Evolutionary conservation across 495 filamentous ascomycete species (phyloP).

Genomic region (Aspergillus hancockii): DNA sequence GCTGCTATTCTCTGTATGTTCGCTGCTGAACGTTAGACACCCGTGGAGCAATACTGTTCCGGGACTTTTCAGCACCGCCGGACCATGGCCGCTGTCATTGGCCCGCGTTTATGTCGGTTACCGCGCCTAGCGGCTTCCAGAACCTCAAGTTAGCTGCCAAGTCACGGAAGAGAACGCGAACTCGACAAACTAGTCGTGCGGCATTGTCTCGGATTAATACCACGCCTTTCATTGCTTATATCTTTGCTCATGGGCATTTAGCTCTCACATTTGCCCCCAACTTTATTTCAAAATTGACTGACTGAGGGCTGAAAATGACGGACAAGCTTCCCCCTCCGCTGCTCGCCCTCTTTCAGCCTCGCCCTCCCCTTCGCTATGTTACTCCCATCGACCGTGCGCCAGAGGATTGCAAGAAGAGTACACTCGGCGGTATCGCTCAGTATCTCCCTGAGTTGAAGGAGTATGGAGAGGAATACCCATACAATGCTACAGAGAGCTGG

Average conservation of each 20-base stretch:
- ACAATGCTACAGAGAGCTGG: constrained; percentile 88
- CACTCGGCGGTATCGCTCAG: constrained; percentile 69
- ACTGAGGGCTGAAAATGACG: constrained; percentile 63
- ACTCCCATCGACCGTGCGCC: constrained; percentile 80
- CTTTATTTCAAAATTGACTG: background rate
- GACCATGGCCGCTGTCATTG: constrained; percentile 24
- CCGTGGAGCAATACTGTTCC: constrained; percentile 11
- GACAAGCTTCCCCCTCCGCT: constrained; percentile 93
- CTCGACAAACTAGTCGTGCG: constrained; percentile 2
- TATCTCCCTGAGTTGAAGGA: constrained; percentile 69
- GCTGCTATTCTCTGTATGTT: constrained; percentile 27
- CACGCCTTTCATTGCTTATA: constrained; percentile 6
- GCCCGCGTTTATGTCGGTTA: constrained; percentile 27
- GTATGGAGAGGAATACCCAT: constrained; percentile 71
- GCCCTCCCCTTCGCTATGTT: constrained; percentile 88
- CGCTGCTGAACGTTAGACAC: constrained; percentile 9
- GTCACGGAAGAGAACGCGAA: constrained; percentile 14
- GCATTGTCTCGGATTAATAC: constrained; percentile 1
- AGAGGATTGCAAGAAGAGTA: constrained; percentile 69
- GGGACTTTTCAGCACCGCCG: constrained; percentile 22
- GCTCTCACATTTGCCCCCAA: background rate
- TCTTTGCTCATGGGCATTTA: background rate
- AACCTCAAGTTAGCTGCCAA: constrained; percentile 3
- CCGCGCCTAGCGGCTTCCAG: constrained; percentile 14
- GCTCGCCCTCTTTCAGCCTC: constrained; percentile 89